Percentiles rank a stretch among this genome's conserved stretches.
These are phyloP conservation scores for Cercospora sp. DNA, from an alignment of 2,329 filamentous ascomycete species.

Conservation along the genomic window DNA sequence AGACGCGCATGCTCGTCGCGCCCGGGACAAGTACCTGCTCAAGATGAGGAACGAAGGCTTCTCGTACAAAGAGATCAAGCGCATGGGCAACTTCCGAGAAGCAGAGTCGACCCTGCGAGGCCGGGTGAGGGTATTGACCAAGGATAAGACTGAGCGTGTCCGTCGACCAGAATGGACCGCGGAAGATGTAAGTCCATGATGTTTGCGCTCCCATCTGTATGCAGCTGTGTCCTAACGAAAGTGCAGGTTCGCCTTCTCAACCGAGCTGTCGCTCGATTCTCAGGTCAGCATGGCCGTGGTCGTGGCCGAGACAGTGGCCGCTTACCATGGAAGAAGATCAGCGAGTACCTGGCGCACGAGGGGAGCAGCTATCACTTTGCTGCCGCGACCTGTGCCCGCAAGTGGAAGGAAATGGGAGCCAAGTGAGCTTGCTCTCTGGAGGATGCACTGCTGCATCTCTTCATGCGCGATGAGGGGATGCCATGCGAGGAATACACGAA, in stretches of 20 bases:
- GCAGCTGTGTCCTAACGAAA: not conserved
- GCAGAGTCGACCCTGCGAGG: constrained; percentile 73
- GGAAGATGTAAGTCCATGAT: constrained; percentile 59
- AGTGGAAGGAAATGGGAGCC: constrained; percentile 53
- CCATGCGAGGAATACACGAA: not conserved
- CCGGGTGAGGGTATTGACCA: constrained; percentile 65
- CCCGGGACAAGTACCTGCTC: constrained; percentile 48
- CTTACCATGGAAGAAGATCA: constrained; percentile 62
- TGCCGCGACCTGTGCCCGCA: constrained; percentile 63
- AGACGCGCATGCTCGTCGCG: constrained; percentile 24
- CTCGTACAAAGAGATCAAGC: constrained; percentile 66
- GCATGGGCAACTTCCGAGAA: constrained; percentile 57
- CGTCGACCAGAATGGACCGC: constrained; percentile 65
- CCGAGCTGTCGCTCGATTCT: constrained; percentile 26
- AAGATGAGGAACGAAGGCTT: constrained; percentile 56
- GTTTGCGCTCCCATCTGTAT: not conserved
- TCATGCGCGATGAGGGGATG: not conserved
- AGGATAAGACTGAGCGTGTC: constrained; percentile 61
- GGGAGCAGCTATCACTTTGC: constrained; percentile 62
- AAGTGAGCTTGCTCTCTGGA: not conserved
- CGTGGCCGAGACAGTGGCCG: constrained; percentile 11
- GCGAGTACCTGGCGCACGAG: constrained; percentile 53
- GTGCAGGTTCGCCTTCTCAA: constrained; percentile 36
- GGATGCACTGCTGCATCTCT: not conserved
- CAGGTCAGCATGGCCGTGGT: constrained; percentile 4